These are phyloP conservation scores for Eimeria praecox DNA, from an alignment of 169 alveolate genomes.

Conservation along the genomic window DNA sequence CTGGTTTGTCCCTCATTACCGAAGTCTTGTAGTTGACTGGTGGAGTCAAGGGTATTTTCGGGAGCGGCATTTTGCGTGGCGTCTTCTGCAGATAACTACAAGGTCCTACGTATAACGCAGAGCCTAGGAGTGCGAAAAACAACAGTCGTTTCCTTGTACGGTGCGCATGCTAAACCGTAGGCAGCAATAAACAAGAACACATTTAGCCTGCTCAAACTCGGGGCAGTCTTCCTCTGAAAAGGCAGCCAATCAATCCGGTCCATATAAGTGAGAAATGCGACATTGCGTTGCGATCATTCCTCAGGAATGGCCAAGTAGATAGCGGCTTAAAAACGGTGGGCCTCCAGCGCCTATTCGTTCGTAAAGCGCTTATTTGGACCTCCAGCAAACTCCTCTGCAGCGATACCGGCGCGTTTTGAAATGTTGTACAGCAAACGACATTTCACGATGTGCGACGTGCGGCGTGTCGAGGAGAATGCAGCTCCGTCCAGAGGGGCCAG, in stretches of 20 bases:
- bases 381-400: neutral
- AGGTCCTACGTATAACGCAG: neutral
- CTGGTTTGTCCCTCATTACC: neutral
- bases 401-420: neutral
- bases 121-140: slow-evolving; percentile 3
- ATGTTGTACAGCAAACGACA: neutral
- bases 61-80: neutral
- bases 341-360: neutral
- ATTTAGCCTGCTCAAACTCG: neutral
- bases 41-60: neutral
- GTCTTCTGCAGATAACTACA: neutral
- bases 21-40: neutral
- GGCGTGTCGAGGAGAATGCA: neutral
- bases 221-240: neutral
- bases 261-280: neutral
- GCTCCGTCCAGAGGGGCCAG: neutral
- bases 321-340: neutral
- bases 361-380: neutral
- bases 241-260: neutral
- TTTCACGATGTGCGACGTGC: neutral
- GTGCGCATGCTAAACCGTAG: neutral
- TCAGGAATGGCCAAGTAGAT: neutral
- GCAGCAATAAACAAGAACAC: neutral
- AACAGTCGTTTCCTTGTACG: slow-evolving; percentile 1
- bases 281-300: neutral